These are phyloP conservation scores for Leccinum griseonigrum DNA, from an alignment of 1,284 basidiomycete species.

Conservation along the genomic window DNA sequence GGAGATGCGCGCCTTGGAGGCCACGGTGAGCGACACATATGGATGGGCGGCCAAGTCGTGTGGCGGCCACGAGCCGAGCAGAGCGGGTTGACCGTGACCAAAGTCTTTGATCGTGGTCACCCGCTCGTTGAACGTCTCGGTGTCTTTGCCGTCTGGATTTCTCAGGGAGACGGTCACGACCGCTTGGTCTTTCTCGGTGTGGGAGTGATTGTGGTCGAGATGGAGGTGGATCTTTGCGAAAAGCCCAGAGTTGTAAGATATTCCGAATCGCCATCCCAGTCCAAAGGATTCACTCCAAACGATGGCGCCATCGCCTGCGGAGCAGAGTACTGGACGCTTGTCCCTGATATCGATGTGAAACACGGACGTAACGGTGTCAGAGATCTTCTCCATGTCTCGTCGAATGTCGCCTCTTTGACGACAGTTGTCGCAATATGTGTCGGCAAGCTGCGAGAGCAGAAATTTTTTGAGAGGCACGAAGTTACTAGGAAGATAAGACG, in stretches of 20 bases:
- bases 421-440: background rate
- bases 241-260: conserved; percentile 24
- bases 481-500: background rate
- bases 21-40: conserved; percentile 24
- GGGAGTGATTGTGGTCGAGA: conserved; percentile 28
- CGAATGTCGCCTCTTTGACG: background rate
- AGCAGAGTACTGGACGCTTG: conserved; percentile 18
- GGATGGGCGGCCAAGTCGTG: conserved; percentile 15
- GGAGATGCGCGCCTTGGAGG: conserved; percentile 18
- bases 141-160: conserved; percentile 1
- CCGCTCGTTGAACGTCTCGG: conserved; percentile 13
- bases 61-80: conserved; percentile 26
- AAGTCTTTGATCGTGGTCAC: conserved; percentile 22
- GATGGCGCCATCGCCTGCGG: conserved; percentile 4
- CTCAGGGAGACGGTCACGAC: conserved; percentile 13
- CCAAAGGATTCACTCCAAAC: conserved; percentile 31
- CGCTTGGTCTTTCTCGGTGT: conserved; percentile 24
- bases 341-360: conserved; percentile 27
- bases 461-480: background rate
- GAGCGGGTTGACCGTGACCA: conserved; percentile 24
- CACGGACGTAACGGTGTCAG: conserved; percentile 27
- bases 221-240: conserved; percentile 23
- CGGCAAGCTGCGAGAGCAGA: background rate
- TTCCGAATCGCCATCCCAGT: conserved; percentile 29
- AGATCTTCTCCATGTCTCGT: conserved; percentile 26